These are phyloP conservation scores for Fonsecaea monophora DNA, from an alignment of 2,329 filamentous ascomycete genomes.

Conservation along the genomic window DNA sequence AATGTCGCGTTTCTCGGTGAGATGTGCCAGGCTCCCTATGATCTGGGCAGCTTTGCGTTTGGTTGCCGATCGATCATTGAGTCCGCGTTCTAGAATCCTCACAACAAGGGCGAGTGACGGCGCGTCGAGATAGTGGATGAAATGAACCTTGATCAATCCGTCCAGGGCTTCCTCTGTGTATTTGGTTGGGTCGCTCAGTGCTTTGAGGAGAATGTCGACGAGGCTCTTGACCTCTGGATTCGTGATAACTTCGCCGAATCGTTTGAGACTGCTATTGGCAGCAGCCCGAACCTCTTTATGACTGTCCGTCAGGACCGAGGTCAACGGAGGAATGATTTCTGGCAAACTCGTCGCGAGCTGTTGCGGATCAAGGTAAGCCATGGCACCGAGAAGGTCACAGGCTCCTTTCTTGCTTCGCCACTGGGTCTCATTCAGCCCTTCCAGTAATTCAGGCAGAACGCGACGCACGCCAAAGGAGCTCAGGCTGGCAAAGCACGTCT, in stretches of 20 bases:
- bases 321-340: slow-evolving; percentile 95
- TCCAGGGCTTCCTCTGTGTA: slow-evolving; percentile 96
- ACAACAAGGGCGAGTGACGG: slow-evolving; percentile 94
- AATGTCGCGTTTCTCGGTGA: slow-evolving; percentile 95
- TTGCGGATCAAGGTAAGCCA: slow-evolving; percentile 97
- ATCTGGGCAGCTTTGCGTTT: slow-evolving; percentile 97
- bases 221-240: slow-evolving; percentile 96
- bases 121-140: slow-evolving; percentile 97
- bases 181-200: slow-evolving; percentile 94
- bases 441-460: slow-evolving; percentile 86
- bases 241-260: slow-evolving; percentile 97
- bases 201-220: slow-evolving; percentile 90
- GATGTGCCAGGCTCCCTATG: slow-evolving; percentile 94
- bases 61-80: slow-evolving; percentile 88
- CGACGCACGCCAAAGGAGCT: slow-evolving; percentile 97
- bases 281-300: slow-evolving; percentile 95
- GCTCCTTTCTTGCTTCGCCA: slow-evolving; percentile 99
- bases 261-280: slow-evolving; percentile 94
- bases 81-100: slow-evolving; percentile 89
- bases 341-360: slow-evolving; percentile 91
- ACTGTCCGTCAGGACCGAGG: slow-evolving; percentile 91
- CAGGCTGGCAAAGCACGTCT: slow-evolving; percentile 89
- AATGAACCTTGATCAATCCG: slow-evolving; percentile 94
- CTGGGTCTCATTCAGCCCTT: slow-evolving; percentile 91
- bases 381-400: slow-evolving; percentile 93